Base-by-base conservation (phyloP, 129 eudicot genomes). In the Heracleum sosnowskyi region DNA sequence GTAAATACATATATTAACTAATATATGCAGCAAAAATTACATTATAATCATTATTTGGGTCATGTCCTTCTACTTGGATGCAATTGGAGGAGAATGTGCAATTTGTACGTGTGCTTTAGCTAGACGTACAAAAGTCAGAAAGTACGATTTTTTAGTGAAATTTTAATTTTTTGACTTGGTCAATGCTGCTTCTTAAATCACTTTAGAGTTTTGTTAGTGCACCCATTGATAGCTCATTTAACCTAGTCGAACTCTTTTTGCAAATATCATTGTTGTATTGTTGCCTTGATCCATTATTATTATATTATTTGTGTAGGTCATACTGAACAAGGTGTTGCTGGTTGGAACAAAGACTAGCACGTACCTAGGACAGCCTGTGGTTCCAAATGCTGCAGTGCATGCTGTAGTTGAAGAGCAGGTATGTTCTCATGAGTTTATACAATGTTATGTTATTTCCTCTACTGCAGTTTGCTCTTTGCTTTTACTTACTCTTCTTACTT, bases 321-420 rank as follows among this genome's bases (percentile, higher is more conserved):
- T 89, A 73, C 82, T 95, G 78, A 95, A 92, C 86, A 91, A 95
- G 89, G 98, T 95, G 45, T 83, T 95, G 81, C 89, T 95, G 15
- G 98, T 95, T 62, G 97, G 97, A 72, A 90, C 97, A 24, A 91
- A 88, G 82, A 88, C 87, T 26, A 88, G 89, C 79, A 80, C 97
- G 45, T 95, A 85, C 46, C 82, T 95, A 0, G 98, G 98, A 76
- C 78, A 83, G 84, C 98, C 98, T 20, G 70, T 95, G 29, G 98
- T 95, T 77, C 88, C 94, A 47, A 91, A 95, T 84, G 93, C 98
- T n/a, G 89, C 81, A n/a, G 98, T 95, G 31, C 91, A 95, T 79
- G 98, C 98, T 16, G 89, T 95, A 37, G 97, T 95, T 24, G 98
- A 95, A 78, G 98, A 95, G 76, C 98, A 95, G 89, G 98, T 95